A percentile compares a stretch with the other conserved stretches of the same genome.
phyloP scores from a whole-genome alignment of 1,139 yeast genomes.

The Schwanniomyces etchellsii region DNA sequence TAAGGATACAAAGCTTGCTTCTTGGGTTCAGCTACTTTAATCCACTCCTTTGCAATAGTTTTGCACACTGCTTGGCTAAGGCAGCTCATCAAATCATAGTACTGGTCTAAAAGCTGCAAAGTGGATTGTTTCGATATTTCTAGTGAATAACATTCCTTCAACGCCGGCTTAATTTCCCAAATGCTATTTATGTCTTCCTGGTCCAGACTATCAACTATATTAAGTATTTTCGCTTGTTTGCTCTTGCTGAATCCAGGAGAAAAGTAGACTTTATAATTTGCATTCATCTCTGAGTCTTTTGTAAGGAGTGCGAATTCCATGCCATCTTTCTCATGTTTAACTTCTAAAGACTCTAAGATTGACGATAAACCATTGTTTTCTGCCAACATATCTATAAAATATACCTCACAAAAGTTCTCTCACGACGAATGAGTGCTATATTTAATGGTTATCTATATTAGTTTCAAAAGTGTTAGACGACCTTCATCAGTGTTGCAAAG shows the following conservation, averaged over 20 bases:
- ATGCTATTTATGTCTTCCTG: conserved; percentile 6
- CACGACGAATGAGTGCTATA: too few relatives aligned
- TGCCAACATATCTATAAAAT: too few relatives aligned
- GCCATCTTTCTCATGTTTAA: conserved; percentile 3
- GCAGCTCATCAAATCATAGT: conserved; percentile 12
- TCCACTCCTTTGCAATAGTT: conserved; percentile 62
- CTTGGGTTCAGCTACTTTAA: conserved; percentile 56
- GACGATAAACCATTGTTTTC: too few relatives aligned
- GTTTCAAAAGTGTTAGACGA: conserved; percentile 1
- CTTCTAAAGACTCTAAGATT: conserved; percentile 3
- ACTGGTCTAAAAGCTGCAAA: conserved; percentile 10
- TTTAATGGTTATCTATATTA: too few relatives aligned
- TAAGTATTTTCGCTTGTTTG: too few relatives aligned
- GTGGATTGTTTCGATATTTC: conserved; percentile 5
- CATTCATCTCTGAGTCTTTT: conserved; percentile 3
- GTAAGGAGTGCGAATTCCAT: conserved; percentile 3
- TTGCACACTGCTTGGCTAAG: conserved; percentile 52
- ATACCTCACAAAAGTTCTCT: too few relatives aligned
- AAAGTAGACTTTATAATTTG: conserved; percentile 9
- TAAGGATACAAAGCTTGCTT: conserved; percentile 66
- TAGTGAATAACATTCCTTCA: conserved; percentile 6
- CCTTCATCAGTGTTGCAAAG: conserved; percentile 22
- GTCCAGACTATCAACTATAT: too few relatives aligned
- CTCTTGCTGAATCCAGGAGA: conserved; percentile 11
- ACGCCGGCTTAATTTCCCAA: conserved; percentile 11